phyloP scores from a whole-genome alignment of 495 filamentous ascomycete species.

The Echria macrotheca region DNA sequence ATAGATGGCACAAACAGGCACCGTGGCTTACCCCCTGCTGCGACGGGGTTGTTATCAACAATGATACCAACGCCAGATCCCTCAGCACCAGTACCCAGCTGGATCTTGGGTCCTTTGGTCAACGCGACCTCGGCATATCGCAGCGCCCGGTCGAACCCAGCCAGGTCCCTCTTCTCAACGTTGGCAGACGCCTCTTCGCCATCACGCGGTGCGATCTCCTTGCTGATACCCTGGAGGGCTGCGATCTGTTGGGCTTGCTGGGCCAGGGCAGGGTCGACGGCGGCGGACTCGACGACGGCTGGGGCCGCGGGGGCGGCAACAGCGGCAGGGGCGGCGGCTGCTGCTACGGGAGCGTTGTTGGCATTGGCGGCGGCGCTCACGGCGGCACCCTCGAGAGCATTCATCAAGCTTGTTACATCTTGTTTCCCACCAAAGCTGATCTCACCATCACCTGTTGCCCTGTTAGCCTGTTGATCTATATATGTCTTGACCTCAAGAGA shows the following conservation, averaged over 20 bases:
- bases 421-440: conserved; percentile 53
- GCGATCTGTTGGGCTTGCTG: conserved; percentile 38
- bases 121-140: conserved; percentile 42
- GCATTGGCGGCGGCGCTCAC: conserved; percentile 37
- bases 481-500: too few species aligned
- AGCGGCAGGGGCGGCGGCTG: conserved; percentile 16
- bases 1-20: too few species aligned
- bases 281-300: conserved; percentile 15
- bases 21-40: too few species aligned
- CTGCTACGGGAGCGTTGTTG: conserved; percentile 15
- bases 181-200: conserved; percentile 7
- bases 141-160: conserved; percentile 45
- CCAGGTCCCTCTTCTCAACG: conserved; percentile 36
- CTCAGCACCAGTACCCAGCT: conserved; percentile 43
- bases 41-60: conserved; percentile 35
- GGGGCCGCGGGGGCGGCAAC: conserved; percentile 4
- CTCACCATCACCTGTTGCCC: conserved; percentile 56
- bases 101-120: conserved; percentile 39
- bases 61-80: conserved; percentile 47
- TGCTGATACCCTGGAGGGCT: conserved; percentile 44
- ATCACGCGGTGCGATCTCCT: conserved; percentile 42
- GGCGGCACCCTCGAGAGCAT: conserved; percentile 45
- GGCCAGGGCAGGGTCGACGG: conserved; percentile 32
- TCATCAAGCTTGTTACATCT: conserved; percentile 45
- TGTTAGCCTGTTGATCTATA: too few species aligned